Base-by-base conservation (phyloP, 2,329 filamentous ascomycete genomes). In the Ophiocordyceps robertsii region DNA sequence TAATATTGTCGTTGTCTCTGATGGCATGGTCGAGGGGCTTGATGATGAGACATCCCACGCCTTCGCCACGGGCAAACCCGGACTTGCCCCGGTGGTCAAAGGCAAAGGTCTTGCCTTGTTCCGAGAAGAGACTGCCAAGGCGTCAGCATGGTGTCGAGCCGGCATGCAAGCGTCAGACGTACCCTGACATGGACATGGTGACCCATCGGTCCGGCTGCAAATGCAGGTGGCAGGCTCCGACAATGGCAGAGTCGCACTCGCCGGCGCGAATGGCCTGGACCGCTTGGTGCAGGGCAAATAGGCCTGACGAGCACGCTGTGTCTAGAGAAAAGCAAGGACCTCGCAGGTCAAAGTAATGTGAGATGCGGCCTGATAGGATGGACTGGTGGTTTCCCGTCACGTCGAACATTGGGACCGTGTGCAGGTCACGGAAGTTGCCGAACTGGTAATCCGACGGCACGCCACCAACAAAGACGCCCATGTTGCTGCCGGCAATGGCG, bases 61-160 rank as follows among this genome's bases (percentile, higher is more conserved):
- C 77, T 49, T 82, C 77, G 9, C 75, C 78, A 10, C 77, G 68
- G 0, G 69, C 75, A 49, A 78, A 83, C 0, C 79, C 80, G 33
- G 29, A 49, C 17, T 54, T 38, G 39, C 52, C 54, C 43, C 53
- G 39, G 45, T 57, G 46, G 49, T 60, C 46, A 29, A 53, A 49
- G 33, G 71, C 70, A 40, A 65, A 67, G 13, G 68, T 75, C 32
- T 67, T 62, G 2, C 72, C 72, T 0, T 66, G 65, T 29, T 72
- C 66, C 1, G 70, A 72, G 21, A 78, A 65, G 39, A 51, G 47
- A 7, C 53, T 53, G 24, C 7, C 1, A 14, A 11, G 6, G 16
- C 19, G 33, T 37, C 16, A 39, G 37, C 2, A 16, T 13, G 12
- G 31, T 8, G 12, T n/a, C 31, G 31, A 6, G 24, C 9, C 24